These are phyloP conservation scores for Canavalia gladiata DNA, from an alignment of 306 rosid genomes.

Conservation along the genomic window DNA sequence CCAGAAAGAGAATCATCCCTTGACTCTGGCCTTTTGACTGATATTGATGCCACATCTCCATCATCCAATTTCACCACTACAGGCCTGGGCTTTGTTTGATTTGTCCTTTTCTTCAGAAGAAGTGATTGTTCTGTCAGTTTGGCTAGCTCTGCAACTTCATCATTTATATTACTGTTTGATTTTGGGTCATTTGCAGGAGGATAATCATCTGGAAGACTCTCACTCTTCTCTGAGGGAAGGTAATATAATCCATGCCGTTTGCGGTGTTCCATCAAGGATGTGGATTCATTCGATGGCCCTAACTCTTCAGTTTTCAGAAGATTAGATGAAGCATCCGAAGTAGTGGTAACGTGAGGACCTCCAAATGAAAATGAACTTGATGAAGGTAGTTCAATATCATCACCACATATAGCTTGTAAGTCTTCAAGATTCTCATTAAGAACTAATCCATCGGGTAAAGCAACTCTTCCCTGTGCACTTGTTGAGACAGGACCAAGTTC, in stretches of 20 bases:
- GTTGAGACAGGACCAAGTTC: slow-evolving; percentile 87
- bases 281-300: slow-evolving; percentile 67
- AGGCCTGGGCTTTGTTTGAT: slow-evolving; percentile 83
- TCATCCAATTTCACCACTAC: slow-evolving; percentile 90
- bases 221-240: slow-evolving; percentile 81
- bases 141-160: slow-evolving; percentile 71
- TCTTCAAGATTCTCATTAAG: slow-evolving; percentile 81
- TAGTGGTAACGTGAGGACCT: slow-evolving; percentile 53
- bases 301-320: slow-evolving; percentile 60
- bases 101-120: slow-evolving; percentile 74
- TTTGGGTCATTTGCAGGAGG: slow-evolving; percentile 85
- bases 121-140: slow-evolving; percentile 81
- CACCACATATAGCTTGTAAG: slow-evolving; percentile 69
- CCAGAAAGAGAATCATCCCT: slow-evolving; percentile 77
- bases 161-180: slow-evolving; percentile 50
- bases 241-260: slow-evolving; percentile 91
- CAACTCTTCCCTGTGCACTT: slow-evolving; percentile 84
- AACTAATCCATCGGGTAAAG: slow-evolving; percentile 79
- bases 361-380: slow-evolving; percentile 56
- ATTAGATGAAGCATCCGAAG: slow-evolving; percentile 48
- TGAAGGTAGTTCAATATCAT: slow-evolving; percentile 67
- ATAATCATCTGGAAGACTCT: slow-evolving; percentile 62
- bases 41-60: slow-evolving; percentile 64
- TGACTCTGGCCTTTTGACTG: slow-evolving; percentile 59
- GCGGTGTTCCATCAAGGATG: slow-evolving; percentile 90